Evolutionary conservation across 225 moss, liverwort and hornwort genomes (phyloP).

Genomic region (Lunularia cruciata): DNA sequence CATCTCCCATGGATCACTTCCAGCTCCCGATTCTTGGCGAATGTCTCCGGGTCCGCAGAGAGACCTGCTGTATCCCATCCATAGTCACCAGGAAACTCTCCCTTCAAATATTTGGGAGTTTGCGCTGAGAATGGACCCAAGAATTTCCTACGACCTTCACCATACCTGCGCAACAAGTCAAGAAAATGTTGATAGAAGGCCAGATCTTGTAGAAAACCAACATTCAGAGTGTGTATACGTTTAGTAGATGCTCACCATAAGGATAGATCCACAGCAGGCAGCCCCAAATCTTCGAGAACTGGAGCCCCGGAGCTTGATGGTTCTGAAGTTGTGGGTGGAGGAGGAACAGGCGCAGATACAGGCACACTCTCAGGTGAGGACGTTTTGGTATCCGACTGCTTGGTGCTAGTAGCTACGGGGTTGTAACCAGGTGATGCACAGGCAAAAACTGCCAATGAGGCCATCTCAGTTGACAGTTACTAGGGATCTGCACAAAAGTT

Average conservation of each 20-base stretch:
- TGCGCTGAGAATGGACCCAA: neutral
- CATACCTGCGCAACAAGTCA: too few species aligned
- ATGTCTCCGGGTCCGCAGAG: slow-evolving; percentile 37
- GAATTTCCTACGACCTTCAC: neutral
- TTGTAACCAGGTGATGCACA: neutral
- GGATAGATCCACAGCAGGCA: neutral
- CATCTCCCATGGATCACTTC: slow-evolving; percentile 30
- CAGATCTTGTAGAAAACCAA: too few species aligned
- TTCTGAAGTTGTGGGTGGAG: neutral
- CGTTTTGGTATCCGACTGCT: neutral
- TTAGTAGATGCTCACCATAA: too few species aligned
- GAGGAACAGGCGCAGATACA: neutral
- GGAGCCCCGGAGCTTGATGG: neutral
- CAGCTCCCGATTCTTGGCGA: slow-evolving; percentile 33
- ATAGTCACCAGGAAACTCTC: slow-evolving; percentile 12
- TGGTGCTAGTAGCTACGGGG: neutral
- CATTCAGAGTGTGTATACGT: too few species aligned
- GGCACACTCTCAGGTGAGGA: neutral
- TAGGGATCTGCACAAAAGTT: too few species aligned
- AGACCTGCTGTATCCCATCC: slow-evolving; percentile 41
- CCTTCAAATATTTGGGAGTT: neutral
- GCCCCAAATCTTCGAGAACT: neutral
- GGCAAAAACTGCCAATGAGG: slow-evolving; percentile 5
- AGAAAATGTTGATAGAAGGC: too few species aligned
- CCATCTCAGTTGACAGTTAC: neutral